A percentile compares a stretch with the other conserved stretches of the same genome.
Conservation (phyloP, 2,329 filamentous ascomycete species). For the Triangularia setosa region DNA sequence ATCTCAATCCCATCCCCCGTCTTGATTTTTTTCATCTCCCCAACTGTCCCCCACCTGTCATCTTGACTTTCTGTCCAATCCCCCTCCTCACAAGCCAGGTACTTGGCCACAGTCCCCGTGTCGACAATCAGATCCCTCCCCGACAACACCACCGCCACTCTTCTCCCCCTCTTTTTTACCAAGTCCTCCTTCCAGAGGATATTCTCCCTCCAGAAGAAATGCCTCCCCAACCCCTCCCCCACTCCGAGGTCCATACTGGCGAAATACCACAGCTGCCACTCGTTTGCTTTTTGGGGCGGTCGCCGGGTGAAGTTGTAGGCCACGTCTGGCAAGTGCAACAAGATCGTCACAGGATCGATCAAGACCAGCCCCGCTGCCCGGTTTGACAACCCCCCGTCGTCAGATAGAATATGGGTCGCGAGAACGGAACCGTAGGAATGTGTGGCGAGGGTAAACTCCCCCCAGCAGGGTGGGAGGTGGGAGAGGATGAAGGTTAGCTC, state of each 20-base stretch:
- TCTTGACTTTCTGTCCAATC: not conserved
- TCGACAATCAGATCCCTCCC: slow-evolving; percentile 64
- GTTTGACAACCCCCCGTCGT: slow-evolving; percentile 40
- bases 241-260: slow-evolving; percentile 64
- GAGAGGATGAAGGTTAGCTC: slow-evolving; percentile 56
- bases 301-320: slow-evolving; percentile 67
- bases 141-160: slow-evolving; percentile 55
- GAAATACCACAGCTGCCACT: slow-evolving; percentile 69
- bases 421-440: slow-evolving; percentile 64
- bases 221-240: slow-evolving; percentile 58
- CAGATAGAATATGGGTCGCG: slow-evolving; percentile 57
- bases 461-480: slow-evolving; percentile 45
- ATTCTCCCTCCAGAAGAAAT: slow-evolving; percentile 71
- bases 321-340: slow-evolving; percentile 66
- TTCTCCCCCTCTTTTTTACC: slow-evolving; percentile 26
- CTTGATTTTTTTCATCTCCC: slow-evolving; percentile 29
- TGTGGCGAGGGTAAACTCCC: slow-evolving; percentile 55
- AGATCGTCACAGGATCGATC: slow-evolving; percentile 61
- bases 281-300: slow-evolving; percentile 54
- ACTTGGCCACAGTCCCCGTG: slow-evolving; percentile 53
- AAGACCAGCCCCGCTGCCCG: slow-evolving; percentile 48
- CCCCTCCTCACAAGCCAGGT: slow-evolving; percentile 42
- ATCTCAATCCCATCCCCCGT: slow-evolving; percentile 43
- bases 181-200: slow-evolving; percentile 66
- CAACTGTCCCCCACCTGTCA: slow-evolving; percentile 1